Base-by-base conservation (phyloP, 331 rosid genomes). In the Arachis monticola region DNA sequence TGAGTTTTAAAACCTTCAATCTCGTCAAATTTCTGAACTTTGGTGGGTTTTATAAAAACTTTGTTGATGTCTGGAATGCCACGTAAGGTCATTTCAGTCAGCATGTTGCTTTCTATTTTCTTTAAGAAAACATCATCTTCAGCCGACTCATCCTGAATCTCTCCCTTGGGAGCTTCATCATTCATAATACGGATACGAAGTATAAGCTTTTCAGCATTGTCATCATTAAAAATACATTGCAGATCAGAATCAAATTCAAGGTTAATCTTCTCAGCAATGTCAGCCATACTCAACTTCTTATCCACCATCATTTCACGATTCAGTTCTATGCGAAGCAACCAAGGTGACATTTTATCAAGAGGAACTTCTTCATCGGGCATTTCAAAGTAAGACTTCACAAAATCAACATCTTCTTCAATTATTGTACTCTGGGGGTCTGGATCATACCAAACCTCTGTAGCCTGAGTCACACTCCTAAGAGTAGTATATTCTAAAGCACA, bases 281-380 rank as follows among this genome's bases (percentile, higher is more conserved):
- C 95, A 47, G 99, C 99, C 97, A 95, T 95, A 84, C 99, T 95
- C 64, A 95, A 82, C 85, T 95, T 95, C 88, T 95, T 95, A 83
- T 95, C 99, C 79, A 95, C 99, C 99, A 95, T 95, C 99, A 95
- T 95, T 85, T 95, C 99, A 5, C 99, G 97, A 83, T 95, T 95
- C 75, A 95, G 81, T 82, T 95, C 97, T 56, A 95, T 88, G 17
- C 99, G 97, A 76, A 95, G 99, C 87, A 95, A 81, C 99, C 99
- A 95, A 11, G 97, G 99, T 52, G 99, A 95, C 42, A 95, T 95
- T 81, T 95, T 95, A 11, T 92, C 99, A 1, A 96, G 97, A 8
- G 90, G 89, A 72, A 95, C 85, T 77, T 95, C 99, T 81, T 95
- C 99, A 81, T 95, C 99, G 0, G 99, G 99, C 99, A 95, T 95